Evolutionary conservation across 2,329 filamentous ascomycete genomes (phyloP).

Genomic region (Aspergillus caelatus): DNA sequence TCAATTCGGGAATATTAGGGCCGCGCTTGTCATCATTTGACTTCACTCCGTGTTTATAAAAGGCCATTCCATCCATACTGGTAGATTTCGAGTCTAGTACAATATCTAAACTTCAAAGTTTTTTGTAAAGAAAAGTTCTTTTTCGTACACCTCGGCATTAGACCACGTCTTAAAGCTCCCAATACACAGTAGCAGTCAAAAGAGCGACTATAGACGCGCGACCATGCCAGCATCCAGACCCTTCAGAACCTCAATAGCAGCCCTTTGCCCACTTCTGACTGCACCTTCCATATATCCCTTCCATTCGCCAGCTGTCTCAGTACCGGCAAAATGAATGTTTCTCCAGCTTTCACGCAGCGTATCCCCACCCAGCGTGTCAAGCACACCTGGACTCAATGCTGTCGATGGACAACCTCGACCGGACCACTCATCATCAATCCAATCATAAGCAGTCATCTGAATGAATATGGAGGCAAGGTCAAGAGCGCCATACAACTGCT

Average conservation of each 20-base stretch:
- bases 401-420: constrained; percentile 48
- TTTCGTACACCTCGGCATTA: too few species aligned
- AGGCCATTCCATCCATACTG: too few species aligned
- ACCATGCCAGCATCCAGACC: background rate
- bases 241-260: constrained; percentile 49
- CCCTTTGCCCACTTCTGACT: constrained; percentile 53
- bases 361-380: constrained; percentile 33
- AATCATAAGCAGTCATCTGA: constrained; percentile 40
- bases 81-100: too few species aligned
- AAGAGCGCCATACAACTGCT: constrained; percentile 9
- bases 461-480: constrained; percentile 23
- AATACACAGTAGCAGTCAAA: too few species aligned
- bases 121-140: too few species aligned
- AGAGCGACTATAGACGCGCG: too few species aligned
- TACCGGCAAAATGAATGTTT: constrained; percentile 58
- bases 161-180: too few species aligned
- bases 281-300: constrained; percentile 64
- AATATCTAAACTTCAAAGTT: too few species aligned
- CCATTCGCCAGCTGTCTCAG: constrained; percentile 57
- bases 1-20: too few species aligned
- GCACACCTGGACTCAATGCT: constrained; percentile 41
- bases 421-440: constrained; percentile 41
- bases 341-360: constrained; percentile 40
- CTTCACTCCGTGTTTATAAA: too few species aligned
- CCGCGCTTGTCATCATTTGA: too few species aligned